Evolutionary conservation across 192 early-diverging fungal genomes (phyloP), one percentile per base, ranked within the genome.

Genomic region (Gryganskiella cystojenkinii): DNA sequence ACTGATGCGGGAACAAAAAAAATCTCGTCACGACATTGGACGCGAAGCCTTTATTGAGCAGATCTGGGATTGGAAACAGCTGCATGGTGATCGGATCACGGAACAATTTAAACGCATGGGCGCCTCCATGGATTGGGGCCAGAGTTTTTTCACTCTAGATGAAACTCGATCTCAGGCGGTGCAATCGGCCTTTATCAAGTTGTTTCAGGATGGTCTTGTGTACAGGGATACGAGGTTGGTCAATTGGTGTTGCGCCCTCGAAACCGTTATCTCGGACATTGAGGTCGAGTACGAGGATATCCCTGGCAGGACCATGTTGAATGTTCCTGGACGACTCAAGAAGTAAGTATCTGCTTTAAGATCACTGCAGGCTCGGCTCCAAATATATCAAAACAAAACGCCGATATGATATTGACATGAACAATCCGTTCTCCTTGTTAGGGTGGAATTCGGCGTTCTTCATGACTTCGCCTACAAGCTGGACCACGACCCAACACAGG

Each of bases 231-330:
- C 96, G 9, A 87, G 92, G 28, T 86, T 99, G 43, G 96, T 99
- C 54, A 97, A 97, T 80, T 99, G 97, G 96, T 96, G 94, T 74
- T 96, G 95, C 51, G 90, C 90, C 1, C 80, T 99, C 34, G 94
- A 95, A 64, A 99, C 95, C 17, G 97, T 95, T 0, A 91, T 99
- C 42, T 99, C 97, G 4, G 97, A 98, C 68, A 92, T 99, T 61
- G 97, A 99, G 85, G 93, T 97, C 13, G 95, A 99, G 42, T 90
- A 94, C 58, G 81, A 90, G 53, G 92, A 93, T 45, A 84, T 96
- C n/a, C 56, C 83, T 13, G 93, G 94, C 15, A 80, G 82, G 44
- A 91, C 89, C 10, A 82, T 92, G 56, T 56, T 95, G 58, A 74
- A 76, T 33, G 87, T 98, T 15, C 95, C 96, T 25, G 94, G 94